Evolutionary conservation across 2,329 filamentous ascomycete species (phyloP).

Genomic region (Ophiocordyceps sinensis): DNA sequence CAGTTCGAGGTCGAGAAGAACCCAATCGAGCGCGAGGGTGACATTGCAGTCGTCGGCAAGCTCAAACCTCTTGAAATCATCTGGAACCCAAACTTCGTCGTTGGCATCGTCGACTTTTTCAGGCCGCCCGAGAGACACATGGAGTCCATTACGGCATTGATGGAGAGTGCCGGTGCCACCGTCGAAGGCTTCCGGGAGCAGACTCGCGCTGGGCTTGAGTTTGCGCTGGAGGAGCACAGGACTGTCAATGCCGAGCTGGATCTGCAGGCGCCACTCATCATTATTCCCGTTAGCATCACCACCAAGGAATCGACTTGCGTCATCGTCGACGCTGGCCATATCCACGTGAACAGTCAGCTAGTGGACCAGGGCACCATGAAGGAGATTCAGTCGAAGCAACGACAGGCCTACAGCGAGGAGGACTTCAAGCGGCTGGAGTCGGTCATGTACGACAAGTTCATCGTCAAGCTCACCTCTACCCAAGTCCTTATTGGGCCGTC

Average conservation of each 20-base stretch:
- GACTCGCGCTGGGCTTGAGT: conserved; percentile 88
- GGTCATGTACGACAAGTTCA: conserved; percentile 95
- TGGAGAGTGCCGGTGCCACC: conserved; percentile 91
- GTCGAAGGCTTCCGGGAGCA: conserved; percentile 92
- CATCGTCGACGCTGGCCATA: conserved; percentile 91
- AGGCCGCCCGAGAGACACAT: conserved; percentile 92
- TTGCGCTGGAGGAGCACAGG: conserved; percentile 93
- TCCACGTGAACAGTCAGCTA: conserved; percentile 83
- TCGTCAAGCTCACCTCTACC: conserved; percentile 83
- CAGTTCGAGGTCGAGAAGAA: conserved; percentile 88
- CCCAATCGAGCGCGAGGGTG: conserved; percentile 80
- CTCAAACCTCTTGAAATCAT: conserved; percentile 93
- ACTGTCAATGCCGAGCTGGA: conserved; percentile 94
- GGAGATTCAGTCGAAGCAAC: conserved; percentile 83
- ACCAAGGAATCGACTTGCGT: conserved; percentile 69
- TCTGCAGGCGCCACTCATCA: conserved; percentile 88
- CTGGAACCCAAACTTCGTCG: conserved; percentile 88
- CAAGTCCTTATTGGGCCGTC: conserved; percentile 92
- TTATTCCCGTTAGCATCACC: conserved; percentile 86
- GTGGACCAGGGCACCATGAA: conserved; percentile 84
- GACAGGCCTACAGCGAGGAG: conserved; percentile 71
- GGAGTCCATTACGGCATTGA: conserved; percentile 91
- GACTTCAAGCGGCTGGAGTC: conserved; percentile 81
- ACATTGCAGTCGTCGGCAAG: conserved; percentile 80
- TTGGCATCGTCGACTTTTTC: conserved; percentile 90